Conservation (phyloP, 306 rosid genomes). For the Lathyrus sativus region DNA sequence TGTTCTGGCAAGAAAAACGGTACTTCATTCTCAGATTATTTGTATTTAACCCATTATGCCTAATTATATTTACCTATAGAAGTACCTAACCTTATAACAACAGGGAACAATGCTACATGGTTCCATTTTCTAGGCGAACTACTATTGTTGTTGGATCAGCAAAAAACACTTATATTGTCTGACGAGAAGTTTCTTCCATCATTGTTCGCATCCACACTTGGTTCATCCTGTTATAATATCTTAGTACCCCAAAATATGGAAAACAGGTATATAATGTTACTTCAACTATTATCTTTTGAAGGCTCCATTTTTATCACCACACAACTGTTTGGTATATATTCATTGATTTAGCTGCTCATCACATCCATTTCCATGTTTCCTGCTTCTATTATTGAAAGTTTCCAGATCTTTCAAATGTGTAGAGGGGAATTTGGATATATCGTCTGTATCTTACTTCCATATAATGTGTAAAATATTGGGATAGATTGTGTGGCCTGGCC, state of each 20-base stretch:
- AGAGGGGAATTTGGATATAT: neutral
- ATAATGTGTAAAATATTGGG: neutral
- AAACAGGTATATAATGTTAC: slow-evolving; percentile 56
- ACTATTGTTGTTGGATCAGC: slow-evolving; percentile 63
- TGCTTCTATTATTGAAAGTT: slow-evolving; percentile 3
- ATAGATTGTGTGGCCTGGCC: slow-evolving; percentile 6
- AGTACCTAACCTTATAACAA: slow-evolving; percentile 32
- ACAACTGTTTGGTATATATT: slow-evolving; percentile 14
- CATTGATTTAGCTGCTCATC: slow-evolving; percentile 29
- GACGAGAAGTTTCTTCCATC: slow-evolving; percentile 75
- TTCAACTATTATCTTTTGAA: slow-evolving; percentile 11
- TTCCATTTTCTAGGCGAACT: slow-evolving; percentile 67
- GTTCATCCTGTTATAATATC: slow-evolving; percentile 59
- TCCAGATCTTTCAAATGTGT: neutral
- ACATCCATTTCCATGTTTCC: slow-evolving; percentile 4
- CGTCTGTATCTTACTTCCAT: neutral
- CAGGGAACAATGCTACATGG: slow-evolving; percentile 76
- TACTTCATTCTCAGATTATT: slow-evolving; percentile 40
- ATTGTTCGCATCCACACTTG: slow-evolving; percentile 62
- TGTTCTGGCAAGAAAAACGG: slow-evolving; percentile 82
- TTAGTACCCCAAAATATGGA: slow-evolving; percentile 69
- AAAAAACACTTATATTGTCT: slow-evolving; percentile 73
- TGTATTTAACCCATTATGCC: slow-evolving; percentile 1
- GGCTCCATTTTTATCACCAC: slow-evolving; percentile 7
- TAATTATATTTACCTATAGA: slow-evolving; percentile 11